Base-by-base conservation (phyloP, 352 stramenopile species). In the Globisporangium irregulare region DNA sequence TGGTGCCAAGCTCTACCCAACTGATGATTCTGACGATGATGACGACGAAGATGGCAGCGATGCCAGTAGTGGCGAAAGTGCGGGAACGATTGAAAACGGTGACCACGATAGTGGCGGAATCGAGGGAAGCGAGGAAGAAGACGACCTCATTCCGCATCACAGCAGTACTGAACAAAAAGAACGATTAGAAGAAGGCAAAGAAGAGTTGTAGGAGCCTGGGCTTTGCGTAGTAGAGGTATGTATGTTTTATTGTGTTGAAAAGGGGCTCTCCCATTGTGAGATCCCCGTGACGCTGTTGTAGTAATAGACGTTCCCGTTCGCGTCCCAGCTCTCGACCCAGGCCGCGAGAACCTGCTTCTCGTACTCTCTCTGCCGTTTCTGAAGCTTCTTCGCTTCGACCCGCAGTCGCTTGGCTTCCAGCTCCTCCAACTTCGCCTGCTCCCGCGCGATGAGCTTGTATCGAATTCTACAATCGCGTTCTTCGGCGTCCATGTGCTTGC, bases 201-300 rank as follows among this genome's bases (percentile, higher is more conserved):
- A 64, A 5, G 41, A 63, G 20, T 20, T 57, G 1, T 56, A 64
- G 5, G 24, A 10, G 6, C 12, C 29, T 34, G 15, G 29, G 29
- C 29, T 34, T 34, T 34, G 29, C 29, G 22, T 34, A 6, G 24
- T 36, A n/a, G 18, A 12, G 43, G 2, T 38, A 22, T 8, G 18
- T 59, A 41, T 24, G 22, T 24, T 24, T 12, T n/a, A 43, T 38
- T 43, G 55, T 43, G 27, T 43, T 27, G 4, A 12, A n/a, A 59
- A 56, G 29, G 66, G 83, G 56, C 55, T 70, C 20, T 86, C 80
- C 81, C 84, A 92, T 70, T 89, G 84, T 0, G 82, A 87, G 41
- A 75, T 22, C 1, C 79, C 80, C 0, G 82, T 80, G 1, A 80
- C 24, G 20, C 72, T 71, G 48, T 92, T 92, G 73, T 89, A 91